Percentiles rank a stretch among this genome's conserved stretches.
Evolutionary conservation across 2,329 filamentous ascomycete species (phyloP).

Genomic region (Cladosporium colombiae): DNA sequence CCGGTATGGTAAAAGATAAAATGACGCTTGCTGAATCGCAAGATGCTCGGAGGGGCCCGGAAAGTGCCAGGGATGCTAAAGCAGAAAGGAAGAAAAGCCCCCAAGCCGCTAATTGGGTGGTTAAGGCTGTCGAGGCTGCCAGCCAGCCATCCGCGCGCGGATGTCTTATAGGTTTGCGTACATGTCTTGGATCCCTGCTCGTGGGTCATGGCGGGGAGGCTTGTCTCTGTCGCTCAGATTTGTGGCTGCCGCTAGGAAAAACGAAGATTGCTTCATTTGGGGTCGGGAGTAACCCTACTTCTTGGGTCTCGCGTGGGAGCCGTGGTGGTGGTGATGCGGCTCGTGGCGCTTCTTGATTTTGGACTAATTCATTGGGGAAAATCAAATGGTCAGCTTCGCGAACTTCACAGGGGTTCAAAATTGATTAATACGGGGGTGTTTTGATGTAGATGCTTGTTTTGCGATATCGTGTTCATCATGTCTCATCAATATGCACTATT

Average conservation of each 20-base stretch:
- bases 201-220: background rate
- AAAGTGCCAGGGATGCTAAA: background rate
- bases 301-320: constrained; percentile 8
- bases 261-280: background rate
- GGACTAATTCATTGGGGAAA: background rate
- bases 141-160: background rate
- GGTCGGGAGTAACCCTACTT: constrained; percentile 5
- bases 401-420: background rate
- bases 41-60: background rate
- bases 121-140: background rate
- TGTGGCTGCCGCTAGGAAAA: background rate
- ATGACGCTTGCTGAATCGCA: constrained; percentile 2
- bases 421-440: background rate
- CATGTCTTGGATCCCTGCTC: background rate
- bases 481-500: constrained; percentile 16
- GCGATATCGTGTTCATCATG: constrained; percentile 15
- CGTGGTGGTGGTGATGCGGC: constrained; percentile 14
- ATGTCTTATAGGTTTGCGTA: background rate
- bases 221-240: background rate
- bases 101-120: background rate
- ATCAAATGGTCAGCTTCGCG: background rate
- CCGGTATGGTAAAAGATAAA: background rate
- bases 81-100: constrained; percentile 3
- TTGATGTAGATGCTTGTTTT: constrained; percentile 4
- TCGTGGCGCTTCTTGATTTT: constrained; percentile 12